phyloP scores from a whole-genome alignment of 208 protist genomes.

The Trypanosoma melophagium region DNA sequence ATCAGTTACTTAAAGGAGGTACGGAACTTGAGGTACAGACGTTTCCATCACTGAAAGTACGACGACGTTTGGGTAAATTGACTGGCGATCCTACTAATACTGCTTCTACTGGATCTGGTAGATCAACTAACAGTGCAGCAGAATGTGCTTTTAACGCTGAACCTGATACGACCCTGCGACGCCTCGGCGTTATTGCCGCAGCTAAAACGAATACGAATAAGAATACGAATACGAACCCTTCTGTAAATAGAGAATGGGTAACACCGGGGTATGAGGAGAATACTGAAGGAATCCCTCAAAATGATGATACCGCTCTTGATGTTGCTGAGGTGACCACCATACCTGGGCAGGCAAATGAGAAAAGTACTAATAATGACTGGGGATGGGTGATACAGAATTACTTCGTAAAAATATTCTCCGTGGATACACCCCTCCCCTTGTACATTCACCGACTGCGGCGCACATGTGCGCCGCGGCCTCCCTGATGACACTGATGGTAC shows the following conservation, averaged over 20 bases:
- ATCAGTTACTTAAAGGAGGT: constrained; percentile 71
- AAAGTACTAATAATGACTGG: constrained; percentile 54
- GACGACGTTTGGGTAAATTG: constrained; percentile 30
- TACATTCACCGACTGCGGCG: constrained; percentile 68
- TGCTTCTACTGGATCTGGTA: not conserved
- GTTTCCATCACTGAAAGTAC: constrained; percentile 67
- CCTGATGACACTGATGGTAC: not conserved
- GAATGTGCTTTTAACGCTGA: constrained; percentile 43
- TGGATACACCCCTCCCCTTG: constrained; percentile 52
- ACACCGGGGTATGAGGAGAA: not conserved
- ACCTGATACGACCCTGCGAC: constrained; percentile 47
- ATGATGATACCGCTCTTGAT: not conserved
- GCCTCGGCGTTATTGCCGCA: not conserved
- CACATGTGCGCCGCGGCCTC: constrained; percentile 19
- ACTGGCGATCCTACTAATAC: not conserved
- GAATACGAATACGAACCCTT: too few species aligned
- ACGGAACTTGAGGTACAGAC: constrained; percentile 59
- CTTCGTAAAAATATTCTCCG: constrained; percentile 75
- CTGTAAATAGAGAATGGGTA: too few species aligned
- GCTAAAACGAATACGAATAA: not conserved
- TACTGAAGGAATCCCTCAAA: not conserved
- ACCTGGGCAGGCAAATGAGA: not conserved
- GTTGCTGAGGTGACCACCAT: constrained; percentile 19
- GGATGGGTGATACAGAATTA: constrained; percentile 69
- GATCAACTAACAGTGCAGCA: not conserved